Evolutionary conservation across 2,329 filamentous ascomycete species (phyloP).

Genomic region (Cercospora zeina): DNA sequence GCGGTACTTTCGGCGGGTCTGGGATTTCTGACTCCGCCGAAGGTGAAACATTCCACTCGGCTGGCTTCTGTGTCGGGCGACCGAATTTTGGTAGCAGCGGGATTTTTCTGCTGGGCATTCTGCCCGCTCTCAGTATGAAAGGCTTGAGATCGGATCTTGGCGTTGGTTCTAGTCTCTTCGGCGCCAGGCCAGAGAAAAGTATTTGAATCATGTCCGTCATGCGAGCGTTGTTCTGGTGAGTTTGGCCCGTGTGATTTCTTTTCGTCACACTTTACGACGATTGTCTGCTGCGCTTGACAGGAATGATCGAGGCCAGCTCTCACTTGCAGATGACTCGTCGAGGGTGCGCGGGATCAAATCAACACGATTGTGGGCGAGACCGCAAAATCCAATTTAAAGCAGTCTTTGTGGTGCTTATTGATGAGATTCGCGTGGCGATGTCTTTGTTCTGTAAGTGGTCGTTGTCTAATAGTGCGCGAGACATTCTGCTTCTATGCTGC

Average conservation of each 20-base stretch:
- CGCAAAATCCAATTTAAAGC: background rate
- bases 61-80: background rate
- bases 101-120: conserved; percentile 15
- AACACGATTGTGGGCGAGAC: background rate
- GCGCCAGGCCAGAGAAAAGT: conserved; percentile 4
- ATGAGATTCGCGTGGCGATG: background rate
- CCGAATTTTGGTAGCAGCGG: conserved; percentile 15
- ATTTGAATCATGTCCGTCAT: background rate
- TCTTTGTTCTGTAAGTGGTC: background rate
- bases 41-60: background rate
- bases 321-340: background rate
- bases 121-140: conserved; percentile 14
- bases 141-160: conserved; percentile 1
- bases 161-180: conserved; percentile 5
- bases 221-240: background rate
- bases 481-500: background rate
- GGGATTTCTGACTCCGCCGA: conserved; percentile 1
- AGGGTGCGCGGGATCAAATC: background rate
- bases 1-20: conserved; percentile 6
- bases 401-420: background rate
- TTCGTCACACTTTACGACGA: background rate
- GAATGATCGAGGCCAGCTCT: background rate
- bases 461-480: background rate
- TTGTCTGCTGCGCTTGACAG: background rate
- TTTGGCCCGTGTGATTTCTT: background rate